Base-by-base conservation (phyloP, 306 rosid species). In the Prinsepia uniflora region DNA sequence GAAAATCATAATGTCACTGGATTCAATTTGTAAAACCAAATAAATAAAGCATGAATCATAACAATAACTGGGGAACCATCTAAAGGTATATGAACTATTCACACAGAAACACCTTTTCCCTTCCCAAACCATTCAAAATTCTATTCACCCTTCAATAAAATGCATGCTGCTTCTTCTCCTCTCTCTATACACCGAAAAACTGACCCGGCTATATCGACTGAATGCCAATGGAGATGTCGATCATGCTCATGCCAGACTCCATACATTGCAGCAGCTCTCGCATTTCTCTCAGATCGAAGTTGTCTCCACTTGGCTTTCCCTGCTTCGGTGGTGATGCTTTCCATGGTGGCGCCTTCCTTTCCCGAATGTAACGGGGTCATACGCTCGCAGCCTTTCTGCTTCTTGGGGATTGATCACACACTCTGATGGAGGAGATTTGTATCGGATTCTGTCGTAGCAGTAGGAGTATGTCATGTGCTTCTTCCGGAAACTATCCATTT, bases 391-490 rank as follows among this genome's bases (percentile, higher is more conserved):
- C 42, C 89, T 82, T 76, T 87, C 86, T 5, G 89, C 95, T 75
- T 90, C 92, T 68, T 67, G 86, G 13, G 84, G 86, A 72, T 41
- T 82, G 63, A 87, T 77, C 81, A 84, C 90, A 70, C 98, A 94
- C 84, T 94, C 98, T 0, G 92, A 18, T 0, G 86, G 89, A 69
- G 92, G 82, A n/a, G 65, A 69, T 58, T 74, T 86, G 89, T 94
- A 94, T 50, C 98, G 81, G 12, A 63, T 19, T 40, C 63, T 81
- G 75, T 94, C 97, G 40, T 90, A 90, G 79, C 98, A 94, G 52
- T 94, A 90, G 48, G 98, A 90, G 85, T 94, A 94, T 72, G 97
- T 94, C 89, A 94, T 78, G 85, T 90, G 90, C 75, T 86, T 94
- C 86, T 65, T 80, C 84, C 97, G 84, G 54, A 89, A 71, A 47